A percentile compares a stretch with the other conserved stretches of the same genome.
Conservation (phyloP, 306 rosid genomes). For the Castanea sativa region DNA sequence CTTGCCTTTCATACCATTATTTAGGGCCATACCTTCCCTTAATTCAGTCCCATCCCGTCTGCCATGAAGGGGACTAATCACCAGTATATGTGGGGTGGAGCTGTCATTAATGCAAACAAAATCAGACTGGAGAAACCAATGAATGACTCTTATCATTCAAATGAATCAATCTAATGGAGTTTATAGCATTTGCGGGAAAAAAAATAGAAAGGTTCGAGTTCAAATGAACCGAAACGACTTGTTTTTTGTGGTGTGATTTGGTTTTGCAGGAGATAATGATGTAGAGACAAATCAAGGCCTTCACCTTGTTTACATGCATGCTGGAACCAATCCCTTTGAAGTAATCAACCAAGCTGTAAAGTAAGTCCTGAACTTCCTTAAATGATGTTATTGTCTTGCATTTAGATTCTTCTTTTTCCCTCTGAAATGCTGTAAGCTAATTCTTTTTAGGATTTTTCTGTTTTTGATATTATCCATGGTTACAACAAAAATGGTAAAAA, state of each 20-base stretch:
- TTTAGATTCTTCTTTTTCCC: neutral
- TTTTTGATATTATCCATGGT: neutral
- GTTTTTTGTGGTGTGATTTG: conserved; percentile 64
- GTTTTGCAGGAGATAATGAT: conserved; percentile 84
- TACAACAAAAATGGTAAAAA: neutral
- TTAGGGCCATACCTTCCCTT: conserved; percentile 35
- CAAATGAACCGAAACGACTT: conserved; percentile 42
- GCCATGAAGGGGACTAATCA: conserved; percentile 38
- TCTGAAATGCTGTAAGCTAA: no score
- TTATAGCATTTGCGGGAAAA: conserved; percentile 51
- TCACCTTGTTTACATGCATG: conserved; percentile 83
- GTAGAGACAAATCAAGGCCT: conserved; percentile 89
- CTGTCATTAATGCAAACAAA: conserved; percentile 43
- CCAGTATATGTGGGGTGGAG: conserved; percentile 46
- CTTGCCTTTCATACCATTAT: conserved; percentile 29
- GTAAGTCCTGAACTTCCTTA: conserved; percentile 41
- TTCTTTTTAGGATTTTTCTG: neutral
- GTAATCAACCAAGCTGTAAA: conserved; percentile 81
- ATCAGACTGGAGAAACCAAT: conserved; percentile 46
- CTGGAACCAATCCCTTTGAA: conserved; percentile 93
- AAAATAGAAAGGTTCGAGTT: conserved; percentile 37
- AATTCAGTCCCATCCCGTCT: conserved; percentile 41
- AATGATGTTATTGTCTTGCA: neutral
- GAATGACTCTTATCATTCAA: conserved; percentile 34
- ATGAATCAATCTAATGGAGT: conserved; percentile 55